Percentiles rank a stretch among this genome's conserved stretches.
Evolutionary conservation across 495 filamentous ascomycete genomes (phyloP).

Genomic region (Penicillium herquei): DNA sequence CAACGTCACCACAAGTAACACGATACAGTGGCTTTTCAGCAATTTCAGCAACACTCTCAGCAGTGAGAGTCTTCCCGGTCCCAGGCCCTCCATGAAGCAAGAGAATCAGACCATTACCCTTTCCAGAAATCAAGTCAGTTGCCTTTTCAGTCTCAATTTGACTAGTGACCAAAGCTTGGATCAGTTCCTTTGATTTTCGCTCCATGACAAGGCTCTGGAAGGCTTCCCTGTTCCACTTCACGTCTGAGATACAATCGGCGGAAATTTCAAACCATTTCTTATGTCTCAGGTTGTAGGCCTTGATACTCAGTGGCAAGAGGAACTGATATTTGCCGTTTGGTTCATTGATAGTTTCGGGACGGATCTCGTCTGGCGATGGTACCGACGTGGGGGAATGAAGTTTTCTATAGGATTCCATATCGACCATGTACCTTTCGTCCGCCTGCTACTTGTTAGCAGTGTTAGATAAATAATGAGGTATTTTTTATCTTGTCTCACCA

Average conservation of each 20-base stretch:
- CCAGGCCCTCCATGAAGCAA: slow-evolving; percentile 54
- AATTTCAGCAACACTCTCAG: slow-evolving; percentile 32
- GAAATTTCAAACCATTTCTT: slow-evolving; percentile 44
- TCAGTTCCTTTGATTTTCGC: slow-evolving; percentile 49
- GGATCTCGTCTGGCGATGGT: no score
- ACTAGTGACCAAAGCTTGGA: slow-evolving; percentile 49
- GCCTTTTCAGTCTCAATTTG: slow-evolving; percentile 23
- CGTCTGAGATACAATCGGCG: slow-evolving; percentile 32
- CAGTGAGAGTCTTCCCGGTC: slow-evolving; percentile 37
- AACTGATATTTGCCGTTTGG: slow-evolving; percentile 15
- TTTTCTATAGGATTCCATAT: slow-evolving; percentile 16
- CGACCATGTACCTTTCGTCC: slow-evolving; percentile 22
- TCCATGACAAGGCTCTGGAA: slow-evolving; percentile 54
- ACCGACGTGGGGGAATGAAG: no score
- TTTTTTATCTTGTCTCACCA: neutral
- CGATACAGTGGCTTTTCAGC: slow-evolving; percentile 24
- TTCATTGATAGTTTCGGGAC: neutral
- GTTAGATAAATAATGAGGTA: neutral
- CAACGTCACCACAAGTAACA: slow-evolving; percentile 38
- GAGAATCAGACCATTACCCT: slow-evolving; percentile 48
- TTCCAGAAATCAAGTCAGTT: slow-evolving; percentile 29
- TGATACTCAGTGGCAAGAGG: slow-evolving; percentile 29
- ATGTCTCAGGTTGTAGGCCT: slow-evolving; percentile 33
- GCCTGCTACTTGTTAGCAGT: slow-evolving; percentile 3
- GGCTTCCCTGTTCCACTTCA: slow-evolving; percentile 48